phyloP scores from a whole-genome alignment of 2,329 filamentous ascomycete genomes.

The Epichloe elymi region DNA sequence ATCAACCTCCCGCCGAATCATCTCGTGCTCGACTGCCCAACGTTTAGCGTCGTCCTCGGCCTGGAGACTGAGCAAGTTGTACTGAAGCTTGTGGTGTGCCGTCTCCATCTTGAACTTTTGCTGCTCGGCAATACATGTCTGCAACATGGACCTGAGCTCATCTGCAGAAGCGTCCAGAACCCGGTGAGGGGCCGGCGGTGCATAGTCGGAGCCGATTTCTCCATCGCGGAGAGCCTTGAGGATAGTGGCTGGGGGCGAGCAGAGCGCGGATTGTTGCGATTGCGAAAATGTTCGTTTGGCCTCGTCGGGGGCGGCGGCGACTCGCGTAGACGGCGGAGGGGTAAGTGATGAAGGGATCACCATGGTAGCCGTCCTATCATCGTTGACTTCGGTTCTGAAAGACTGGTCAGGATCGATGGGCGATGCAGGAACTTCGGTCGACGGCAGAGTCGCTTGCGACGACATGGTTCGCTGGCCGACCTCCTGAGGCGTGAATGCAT shows the following conservation, averaged over 20 bases:
- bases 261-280: slow-evolving; percentile 34
- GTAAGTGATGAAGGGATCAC: slow-evolving; percentile 46
- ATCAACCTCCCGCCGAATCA: slow-evolving; percentile 79
- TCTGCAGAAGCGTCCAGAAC: slow-evolving; percentile 40
- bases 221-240: slow-evolving; percentile 21
- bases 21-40: slow-evolving; percentile 80
- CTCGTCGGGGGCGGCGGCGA: slow-evolving; percentile 21
- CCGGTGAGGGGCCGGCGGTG: slow-evolving; percentile 33
- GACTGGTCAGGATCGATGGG: slow-evolving; percentile 35
- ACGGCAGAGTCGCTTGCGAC: slow-evolving; percentile 43
- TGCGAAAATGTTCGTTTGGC: slow-evolving; percentile 20
- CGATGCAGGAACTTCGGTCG: slow-evolving; percentile 42
- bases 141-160: slow-evolving; percentile 43
- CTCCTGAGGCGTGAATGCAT: slow-evolving; percentile 20
- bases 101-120: slow-evolving; percentile 62
- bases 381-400: slow-evolving; percentile 37
- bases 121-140: slow-evolving; percentile 41
- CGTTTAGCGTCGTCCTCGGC: slow-evolving; percentile 75
- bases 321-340: slow-evolving; percentile 42
- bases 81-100: slow-evolving; percentile 83
- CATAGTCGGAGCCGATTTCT: slow-evolving; percentile 25
- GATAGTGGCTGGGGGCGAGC: slow-evolving; percentile 41
- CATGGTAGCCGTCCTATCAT: slow-evolving; percentile 29
- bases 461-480: slow-evolving; percentile 17
- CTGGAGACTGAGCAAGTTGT: slow-evolving; percentile 71